These are phyloP conservation scores for Thermothelomyces thermophilus DNA, from an alignment of 2,329 filamentous ascomycete species.

Conservation along the genomic window DNA sequence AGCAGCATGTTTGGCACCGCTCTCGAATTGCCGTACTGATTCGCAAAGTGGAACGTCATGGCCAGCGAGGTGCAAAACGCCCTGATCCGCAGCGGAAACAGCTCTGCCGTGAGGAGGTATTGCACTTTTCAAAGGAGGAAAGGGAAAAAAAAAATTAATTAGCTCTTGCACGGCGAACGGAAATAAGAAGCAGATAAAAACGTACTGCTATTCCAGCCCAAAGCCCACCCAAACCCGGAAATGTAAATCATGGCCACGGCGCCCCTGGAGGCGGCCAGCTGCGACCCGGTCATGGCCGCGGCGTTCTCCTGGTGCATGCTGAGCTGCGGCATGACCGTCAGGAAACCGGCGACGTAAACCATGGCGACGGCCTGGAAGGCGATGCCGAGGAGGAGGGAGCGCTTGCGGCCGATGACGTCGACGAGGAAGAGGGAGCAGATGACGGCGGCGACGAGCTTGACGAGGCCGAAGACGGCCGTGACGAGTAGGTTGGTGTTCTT, in stretches of 20 bases:
- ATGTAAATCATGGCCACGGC: conserved; percentile 70
- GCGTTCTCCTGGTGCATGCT: conserved; percentile 31
- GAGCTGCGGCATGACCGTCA: conserved; percentile 55
- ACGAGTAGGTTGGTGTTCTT: conserved; percentile 63
- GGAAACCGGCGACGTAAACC: conserved; percentile 56
- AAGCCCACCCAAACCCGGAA: conserved; percentile 61
- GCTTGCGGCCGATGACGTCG: conserved; percentile 71
- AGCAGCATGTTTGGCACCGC: conserved; percentile 72
- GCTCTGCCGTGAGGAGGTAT: conserved; percentile 70
- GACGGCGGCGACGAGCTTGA: conserved; percentile 63
- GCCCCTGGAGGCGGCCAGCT: conserved; percentile 49
- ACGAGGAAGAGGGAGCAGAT: conserved; percentile 71
- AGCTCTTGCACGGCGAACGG: no score
- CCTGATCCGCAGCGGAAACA: conserved; percentile 69
- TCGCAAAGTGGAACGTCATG: conserved; percentile 74
- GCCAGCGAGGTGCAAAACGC: conserved; percentile 63
- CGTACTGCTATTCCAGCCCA: conserved; percentile 59
- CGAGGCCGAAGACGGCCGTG: conserved; percentile 68
- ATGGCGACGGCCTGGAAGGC: conserved; percentile 53
- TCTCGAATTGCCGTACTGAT: conserved; percentile 71
- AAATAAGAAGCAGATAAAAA: not conserved
- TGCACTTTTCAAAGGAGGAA: no score
- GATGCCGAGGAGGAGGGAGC: conserved; percentile 55
- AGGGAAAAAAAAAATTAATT: no score
- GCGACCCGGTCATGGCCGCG: conserved; percentile 35